Evolutionary conservation across 306 rosid species (phyloP), one percentile per base, ranked within the genome.

Genomic region (Hippophae gyantsensis): DNA sequence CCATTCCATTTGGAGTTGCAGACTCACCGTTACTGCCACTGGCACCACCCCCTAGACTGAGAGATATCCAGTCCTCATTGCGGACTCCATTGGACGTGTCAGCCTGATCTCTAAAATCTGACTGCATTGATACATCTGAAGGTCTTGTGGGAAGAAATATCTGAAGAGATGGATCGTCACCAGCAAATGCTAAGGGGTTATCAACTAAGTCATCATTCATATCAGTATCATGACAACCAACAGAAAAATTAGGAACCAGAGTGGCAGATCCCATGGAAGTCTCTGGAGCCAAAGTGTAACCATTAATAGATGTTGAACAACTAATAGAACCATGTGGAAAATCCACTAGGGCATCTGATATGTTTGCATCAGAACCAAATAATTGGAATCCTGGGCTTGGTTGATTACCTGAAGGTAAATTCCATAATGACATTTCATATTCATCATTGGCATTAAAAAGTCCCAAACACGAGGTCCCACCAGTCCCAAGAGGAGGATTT

Each of bases 121-220:
- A 78, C 72, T 76, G 97, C 60, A 69, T 42, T n/a, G 82, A 74
- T 52, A 80, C 83, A 63, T 75, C 93, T 7, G 78, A 79, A 25
- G 97, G 99, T 69, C 78, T 88, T 32, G 99, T 80, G 57, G 99
- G 99, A 69, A 93, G 99, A 84, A 93, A 93, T 51, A 93, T 86
- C 75, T 93, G 93, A 64, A 93, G 99, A 7, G 99, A 77, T 48
- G 95, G 97, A 71, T 93, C 99, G 40, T 88, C 85, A 63, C 93
- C 83, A 43, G 82, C 68, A 82, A 88, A 84, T 54, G 89, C 82
- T 76, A 93, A 72, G n/a, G 95, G 86, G 74, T 88, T 86, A 73
- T 86, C 94, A 58, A 93, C 94, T 70, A 88, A 86, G 48, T 90
- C 92, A 67, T 75, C 90, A 41, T 81, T 84, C 70, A 88, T 67